Base-by-base conservation (phyloP, 345 rosid species). In the Barbarea vulgaris region DNA sequence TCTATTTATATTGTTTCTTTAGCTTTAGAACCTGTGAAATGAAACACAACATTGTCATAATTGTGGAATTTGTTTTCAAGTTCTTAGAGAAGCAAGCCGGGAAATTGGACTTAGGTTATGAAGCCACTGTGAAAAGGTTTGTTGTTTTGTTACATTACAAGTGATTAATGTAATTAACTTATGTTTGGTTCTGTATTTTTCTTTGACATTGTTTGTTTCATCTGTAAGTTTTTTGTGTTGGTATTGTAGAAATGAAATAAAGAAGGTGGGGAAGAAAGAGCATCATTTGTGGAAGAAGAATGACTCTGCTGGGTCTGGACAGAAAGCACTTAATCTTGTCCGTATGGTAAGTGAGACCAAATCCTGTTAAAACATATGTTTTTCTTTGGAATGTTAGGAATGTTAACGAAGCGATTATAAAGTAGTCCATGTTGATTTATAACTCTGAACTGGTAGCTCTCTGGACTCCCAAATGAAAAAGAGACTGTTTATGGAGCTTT, bases 211-310 rank as follows among this genome's bases (percentile, higher is more conserved):
- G 52, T 73, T 46, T 50, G 44, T 62, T 46, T 31, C 34, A 31
- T 31, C 9, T 6, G 62, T 58, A 27, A 53, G 21, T 55, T 10
- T 55, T 55, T 36, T 28, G 54, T 67, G 55, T 58, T 22, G 66
- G 28, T 50, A 28, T 72, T 78, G 70, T 81, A 87, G 93, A 64
- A 85, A 77, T 63, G 67, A 56, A 19, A 53, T 76, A 58, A 83
- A 73, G 79, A 88, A 88, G 47, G 80, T 47, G 10, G 83, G 85
- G 64, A 86, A 82, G 77, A 77, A 34, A 72, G 88, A 85, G 73
- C 90, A 85, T 5, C 96, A 86, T 70, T 78, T 88, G 80, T 91
- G 95, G 96, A 84, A 85, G 87, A 91, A 81, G 79, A 87, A 84
- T 70, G 95, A 94, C 51, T 83, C 97, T 25, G 80, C 93, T 77